These are phyloP conservation scores for Barnettozyma sucrosica DNA, from an alignment of 805 yeast species.

Conservation along the genomic window DNA sequence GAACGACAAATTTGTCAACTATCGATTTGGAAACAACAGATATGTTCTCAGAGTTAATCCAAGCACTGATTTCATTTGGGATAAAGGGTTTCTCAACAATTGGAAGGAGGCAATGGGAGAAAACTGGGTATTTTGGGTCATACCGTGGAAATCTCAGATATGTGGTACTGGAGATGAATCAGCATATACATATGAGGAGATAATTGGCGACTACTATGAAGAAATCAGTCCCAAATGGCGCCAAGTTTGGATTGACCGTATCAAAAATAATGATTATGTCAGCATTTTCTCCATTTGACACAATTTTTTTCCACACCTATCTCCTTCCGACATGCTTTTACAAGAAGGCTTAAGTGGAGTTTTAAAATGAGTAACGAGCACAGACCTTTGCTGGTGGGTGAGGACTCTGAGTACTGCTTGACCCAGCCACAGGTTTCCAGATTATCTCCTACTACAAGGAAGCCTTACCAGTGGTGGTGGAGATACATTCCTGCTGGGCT, in stretches of 20 bases:
- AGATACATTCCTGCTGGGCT: neutral
- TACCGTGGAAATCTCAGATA: constrained; percentile 23
- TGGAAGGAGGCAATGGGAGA: constrained; percentile 27
- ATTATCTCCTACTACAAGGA: neutral
- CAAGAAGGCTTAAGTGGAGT: neutral
- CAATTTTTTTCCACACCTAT: neutral
- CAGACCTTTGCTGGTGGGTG: neutral
- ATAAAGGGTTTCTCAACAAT: constrained; percentile 23
- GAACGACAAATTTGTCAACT: constrained; percentile 25
- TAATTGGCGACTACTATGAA: constrained; percentile 27
- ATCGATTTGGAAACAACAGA: constrained; percentile 30
- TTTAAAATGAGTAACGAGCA: neutral
- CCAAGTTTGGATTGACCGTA: constrained; percentile 17
- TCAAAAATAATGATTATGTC: constrained; percentile 25
- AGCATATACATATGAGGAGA: constrained; percentile 9
- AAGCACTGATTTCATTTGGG: constrained; percentile 13
- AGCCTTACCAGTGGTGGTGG: neutral
- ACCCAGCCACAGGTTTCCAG: neutral
- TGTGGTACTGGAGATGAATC: constrained; percentile 1
- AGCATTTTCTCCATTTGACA: constrained; percentile 2
- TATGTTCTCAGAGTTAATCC: constrained; percentile 34
- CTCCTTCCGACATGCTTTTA: neutral
- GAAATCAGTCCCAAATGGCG: constrained; percentile 23
- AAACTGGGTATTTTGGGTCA: constrained; percentile 25
- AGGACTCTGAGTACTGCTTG: constrained; percentile 1